Evolutionary conservation across 305 asterid species (phyloP).

Genomic region (Fraxinus greggii): DNA sequence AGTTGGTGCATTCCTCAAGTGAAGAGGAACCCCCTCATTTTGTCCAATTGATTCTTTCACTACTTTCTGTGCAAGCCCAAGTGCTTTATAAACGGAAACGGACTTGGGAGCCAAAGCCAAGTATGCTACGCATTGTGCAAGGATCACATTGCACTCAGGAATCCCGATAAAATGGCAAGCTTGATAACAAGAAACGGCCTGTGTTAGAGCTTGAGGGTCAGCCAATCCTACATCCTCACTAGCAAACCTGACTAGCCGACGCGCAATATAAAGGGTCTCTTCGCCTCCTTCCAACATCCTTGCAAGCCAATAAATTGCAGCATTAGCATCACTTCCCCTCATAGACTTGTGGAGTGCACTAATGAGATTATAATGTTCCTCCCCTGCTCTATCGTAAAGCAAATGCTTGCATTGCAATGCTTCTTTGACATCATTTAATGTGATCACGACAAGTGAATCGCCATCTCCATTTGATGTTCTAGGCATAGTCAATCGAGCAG

Average conservation of each 20-base stretch:
- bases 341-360: constrained; percentile 88
- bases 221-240: constrained; percentile 85
- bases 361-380: constrained; percentile 78
- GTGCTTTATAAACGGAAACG: constrained; percentile 58
- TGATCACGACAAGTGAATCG: constrained; percentile 10
- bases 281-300: constrained; percentile 93
- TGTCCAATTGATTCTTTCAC: constrained; percentile 77
- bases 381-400: constrained; percentile 73
- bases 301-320: constrained; percentile 82
- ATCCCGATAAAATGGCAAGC: constrained; percentile 77
- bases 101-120: constrained; percentile 86
- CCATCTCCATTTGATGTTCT: not conserved
- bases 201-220: constrained; percentile 71
- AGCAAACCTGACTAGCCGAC: constrained; percentile 68
- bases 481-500: constrained; percentile 21
- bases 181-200: constrained; percentile 83
- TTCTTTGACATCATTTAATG: constrained; percentile 50
- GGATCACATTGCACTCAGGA: constrained; percentile 78
- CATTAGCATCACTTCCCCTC: constrained; percentile 79
- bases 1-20: constrained; percentile 86
- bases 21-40: constrained; percentile 81
- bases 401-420: constrained; percentile 79
- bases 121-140: constrained; percentile 76
- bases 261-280: constrained; percentile 81
- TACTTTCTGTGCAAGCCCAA: constrained; percentile 51